These are phyloP conservation scores for Fistulinella prunicolor DNA, from an alignment of 768 basidiomycete species.

Conservation along the genomic window DNA sequence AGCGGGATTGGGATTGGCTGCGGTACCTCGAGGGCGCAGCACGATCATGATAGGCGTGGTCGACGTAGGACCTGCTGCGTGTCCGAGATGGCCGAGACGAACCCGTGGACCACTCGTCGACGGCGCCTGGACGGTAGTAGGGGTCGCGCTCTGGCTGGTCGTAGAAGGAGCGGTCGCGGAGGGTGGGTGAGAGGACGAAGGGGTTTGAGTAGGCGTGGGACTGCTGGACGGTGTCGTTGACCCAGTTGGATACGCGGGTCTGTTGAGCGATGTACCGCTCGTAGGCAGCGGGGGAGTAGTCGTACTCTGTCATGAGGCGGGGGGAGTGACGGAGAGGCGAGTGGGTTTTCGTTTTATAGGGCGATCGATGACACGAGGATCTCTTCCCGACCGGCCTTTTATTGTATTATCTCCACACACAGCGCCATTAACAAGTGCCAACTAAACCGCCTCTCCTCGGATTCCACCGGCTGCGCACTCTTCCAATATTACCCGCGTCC, in stretches of 20 bases:
- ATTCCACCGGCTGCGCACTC: too few relatives aligned
- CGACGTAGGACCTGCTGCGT: slow-evolving; percentile 23
- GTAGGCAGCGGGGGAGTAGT: slow-evolving; percentile 55
- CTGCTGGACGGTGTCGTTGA: slow-evolving; percentile 38
- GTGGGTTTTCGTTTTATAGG: slow-evolving; percentile 14
- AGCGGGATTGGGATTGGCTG: slow-evolving; percentile 25
- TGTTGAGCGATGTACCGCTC: slow-evolving; percentile 47
- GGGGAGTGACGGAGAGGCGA: slow-evolving; percentile 6
- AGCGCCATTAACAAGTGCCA: too few relatives aligned
- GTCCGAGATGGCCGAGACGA: slow-evolving; percentile 25
- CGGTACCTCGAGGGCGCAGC: slow-evolving; percentile 17
- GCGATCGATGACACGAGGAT: slow-evolving; percentile 3
- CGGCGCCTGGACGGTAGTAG: not conserved
- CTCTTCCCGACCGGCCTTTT: not conserved
- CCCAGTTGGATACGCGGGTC: slow-evolving; percentile 49
- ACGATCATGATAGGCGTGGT: slow-evolving; percentile 21
- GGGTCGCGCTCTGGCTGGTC: slow-evolving; percentile 8
- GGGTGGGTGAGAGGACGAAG: slow-evolving; percentile 28
- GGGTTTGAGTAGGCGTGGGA: slow-evolving; percentile 28
- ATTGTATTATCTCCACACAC: too few relatives aligned
- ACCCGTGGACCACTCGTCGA: slow-evolving; percentile 17
- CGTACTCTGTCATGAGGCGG: slow-evolving; percentile 55
- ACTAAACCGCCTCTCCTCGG: too few relatives aligned
- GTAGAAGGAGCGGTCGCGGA: slow-evolving; percentile 32
- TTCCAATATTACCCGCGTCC: too few relatives aligned